Percentiles rank a stretch among this genome's conserved stretches.
Conservation (phyloP, 2,329 filamentous ascomycete genomes). For the Dryadomyces quercus-mongolicae region DNA sequence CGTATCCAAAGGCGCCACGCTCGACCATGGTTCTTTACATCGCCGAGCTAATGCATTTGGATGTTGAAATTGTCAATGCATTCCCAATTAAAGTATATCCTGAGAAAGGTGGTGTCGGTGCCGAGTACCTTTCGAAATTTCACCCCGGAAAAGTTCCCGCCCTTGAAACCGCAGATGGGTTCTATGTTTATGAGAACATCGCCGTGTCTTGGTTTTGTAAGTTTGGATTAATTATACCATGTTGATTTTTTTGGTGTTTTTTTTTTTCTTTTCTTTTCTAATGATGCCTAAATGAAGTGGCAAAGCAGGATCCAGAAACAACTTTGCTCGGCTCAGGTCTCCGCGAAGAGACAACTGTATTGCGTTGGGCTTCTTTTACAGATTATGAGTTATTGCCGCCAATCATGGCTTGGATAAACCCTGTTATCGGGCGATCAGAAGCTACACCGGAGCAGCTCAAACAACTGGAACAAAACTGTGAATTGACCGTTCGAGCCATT, state of each 20-base stretch:
- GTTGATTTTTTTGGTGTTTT: no score
- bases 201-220: constrained; percentile 23
- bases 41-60: background rate
- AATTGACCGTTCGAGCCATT: background rate
- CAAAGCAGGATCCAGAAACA: constrained; percentile 25
- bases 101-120: constrained; percentile 1
- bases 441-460: background rate
- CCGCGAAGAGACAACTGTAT: constrained; percentile 26
- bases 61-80: background rate
- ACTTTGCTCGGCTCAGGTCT: constrained; percentile 26
- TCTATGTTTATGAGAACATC: constrained; percentile 29
- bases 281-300: constrained; percentile 15
- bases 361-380: constrained; percentile 32
- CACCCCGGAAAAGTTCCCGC: constrained; percentile 38
- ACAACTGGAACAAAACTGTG: background rate
- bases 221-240: background rate
- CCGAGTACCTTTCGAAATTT: constrained; percentile 35
- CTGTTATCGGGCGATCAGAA: background rate
- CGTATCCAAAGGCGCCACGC: constrained; percentile 1
- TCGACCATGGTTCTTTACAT: constrained; percentile 3
- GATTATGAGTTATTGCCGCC: constrained; percentile 22
- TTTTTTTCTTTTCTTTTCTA: constrained; percentile 9
- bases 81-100: background rate
- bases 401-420: constrained; percentile 10
- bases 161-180: constrained; percentile 33